phyloP scores from a whole-genome alignment of 257 asterid genomes.

The Solanum commersonii region DNA sequence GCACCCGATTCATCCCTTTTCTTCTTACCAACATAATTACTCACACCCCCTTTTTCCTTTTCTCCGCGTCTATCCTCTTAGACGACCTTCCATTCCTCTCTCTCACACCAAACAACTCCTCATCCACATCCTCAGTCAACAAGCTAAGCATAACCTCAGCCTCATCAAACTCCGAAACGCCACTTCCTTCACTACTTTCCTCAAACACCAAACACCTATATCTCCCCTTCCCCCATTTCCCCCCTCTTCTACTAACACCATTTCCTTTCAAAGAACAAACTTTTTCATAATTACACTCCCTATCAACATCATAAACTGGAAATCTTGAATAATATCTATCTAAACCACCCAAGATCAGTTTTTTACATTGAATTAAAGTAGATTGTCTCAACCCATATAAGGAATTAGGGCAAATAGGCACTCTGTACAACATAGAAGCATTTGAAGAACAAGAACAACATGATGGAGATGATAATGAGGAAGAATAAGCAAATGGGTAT shows the following conservation, averaged over 20 bases:
- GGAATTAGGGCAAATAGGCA: conserved; percentile 32
- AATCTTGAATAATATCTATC: conserved; percentile 31
- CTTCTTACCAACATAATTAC: conserved; percentile 22
- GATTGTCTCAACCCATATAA: conserved; percentile 64
- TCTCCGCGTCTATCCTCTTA: conserved; percentile 33
- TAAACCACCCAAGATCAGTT: conserved; percentile 35
- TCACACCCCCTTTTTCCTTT: conserved; percentile 18
- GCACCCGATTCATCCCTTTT: conserved; percentile 24
- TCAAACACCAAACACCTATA: conserved; percentile 31
- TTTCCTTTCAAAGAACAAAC: conserved; percentile 19
- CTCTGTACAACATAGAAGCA: conserved; percentile 24
- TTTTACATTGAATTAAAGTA: conserved; percentile 57
- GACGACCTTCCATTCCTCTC: conserved; percentile 24
- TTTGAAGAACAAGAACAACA: conserved; percentile 49
- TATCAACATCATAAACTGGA: conserved; percentile 24
- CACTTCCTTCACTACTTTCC: conserved; percentile 30
- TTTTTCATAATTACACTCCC: conserved; percentile 28
- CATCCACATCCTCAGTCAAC: conserved; percentile 51
- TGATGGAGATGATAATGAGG: conserved; percentile 14
- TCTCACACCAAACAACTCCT: conserved; percentile 29
- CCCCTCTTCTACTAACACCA: conserved; percentile 25
- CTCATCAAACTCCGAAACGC: conserved; percentile 37
- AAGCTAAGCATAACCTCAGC: conserved; percentile 77
- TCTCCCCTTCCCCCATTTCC: conserved; percentile 31
- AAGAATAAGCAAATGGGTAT: conserved; percentile 34